Base-by-base conservation (phyloP, 1,284 basidiomycete species). In the Ustilago hordei region DNA sequence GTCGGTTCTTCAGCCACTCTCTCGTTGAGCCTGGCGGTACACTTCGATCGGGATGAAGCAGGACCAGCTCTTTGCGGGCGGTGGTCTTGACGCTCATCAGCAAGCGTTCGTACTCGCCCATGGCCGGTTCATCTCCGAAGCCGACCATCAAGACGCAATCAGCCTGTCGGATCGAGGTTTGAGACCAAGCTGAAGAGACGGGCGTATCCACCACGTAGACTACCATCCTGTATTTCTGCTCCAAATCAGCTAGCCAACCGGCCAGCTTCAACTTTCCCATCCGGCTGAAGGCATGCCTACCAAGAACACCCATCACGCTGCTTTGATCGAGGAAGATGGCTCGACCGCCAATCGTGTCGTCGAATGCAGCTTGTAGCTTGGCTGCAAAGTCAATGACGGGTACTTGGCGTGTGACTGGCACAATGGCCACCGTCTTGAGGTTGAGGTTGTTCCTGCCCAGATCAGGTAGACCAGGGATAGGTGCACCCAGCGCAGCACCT, bases 121-220 rank as follows among this genome's bases (percentile, higher is more conserved):
- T 88, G 23, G 87, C 82, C 0, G 94, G 93, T 86, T 98, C 95
- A 76, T 96, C 93, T 12, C 87, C 88, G 56, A 86, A 84, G n/a
- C 95, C 95, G 39, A 99, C 92, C 23, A 99, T 91, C 89, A 99
- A 92, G 19, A 99, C 93, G 83, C 92, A 95, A 87, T 99, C 96
- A 13, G 97, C 97, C 91, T 95, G 85, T 19, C 84, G 77, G 32
- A 86, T 81, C 53, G 80, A 79, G 8, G 84, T 86, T 60, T 83
- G 80, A 19, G 84, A 81, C 84, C 84, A 86, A 13, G 84, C 68
- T 15, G 83, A 84, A 52, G 80, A 81, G 8, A 84, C 84, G 8
- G 83, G 75, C 19, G 84, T 86, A 58, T 86, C 84, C 17, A 84
- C 83, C 19, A 86, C 79, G 64, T 85, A 86, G 12, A 86, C 57